A percentile compares a stretch with the other conserved stretches of the same genome.
Evolutionary conservation across 495 filamentous ascomycete species (phyloP).

Genomic region (Aspergillus diversus): DNA sequence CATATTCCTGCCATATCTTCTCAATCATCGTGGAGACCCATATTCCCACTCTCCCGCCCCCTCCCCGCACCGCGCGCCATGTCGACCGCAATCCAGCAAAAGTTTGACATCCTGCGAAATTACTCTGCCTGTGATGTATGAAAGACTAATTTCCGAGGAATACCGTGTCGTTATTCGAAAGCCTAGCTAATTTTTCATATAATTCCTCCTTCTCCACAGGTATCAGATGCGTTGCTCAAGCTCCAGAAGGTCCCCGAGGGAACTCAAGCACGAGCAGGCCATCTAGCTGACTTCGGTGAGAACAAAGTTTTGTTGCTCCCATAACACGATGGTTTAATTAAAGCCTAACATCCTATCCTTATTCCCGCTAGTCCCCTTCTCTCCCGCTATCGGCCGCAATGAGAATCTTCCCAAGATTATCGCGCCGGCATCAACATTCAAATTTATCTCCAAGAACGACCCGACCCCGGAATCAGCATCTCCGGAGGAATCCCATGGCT

Average conservation of each 20-base stretch:
- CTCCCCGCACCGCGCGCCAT: conserved; percentile 27
- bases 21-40: conserved; percentile 1
- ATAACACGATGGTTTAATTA: not conserved
- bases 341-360: not conserved
- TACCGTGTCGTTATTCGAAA: not conserved
- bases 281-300: conserved; percentile 63
- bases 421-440: conserved; percentile 65
- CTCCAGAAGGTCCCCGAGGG: conserved; percentile 53
- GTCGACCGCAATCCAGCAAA: conserved; percentile 37
- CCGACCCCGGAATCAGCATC: conserved; percentile 32
- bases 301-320: conserved; percentile 9
- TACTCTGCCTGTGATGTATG: conserved; percentile 55
- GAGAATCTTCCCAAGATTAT: conserved; percentile 45
- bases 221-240: conserved; percentile 66
- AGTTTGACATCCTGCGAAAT: conserved; percentile 40
- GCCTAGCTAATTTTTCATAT: not conserved
- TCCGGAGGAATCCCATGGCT: conserved; percentile 32
- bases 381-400: conserved; percentile 39
- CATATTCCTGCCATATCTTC: not conserved
- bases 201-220: conserved; percentile 30
- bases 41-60: not conserved
- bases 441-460: conserved; percentile 57
- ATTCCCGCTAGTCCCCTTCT: conserved; percentile 31
- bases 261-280: conserved; percentile 51
- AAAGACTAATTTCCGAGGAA: not conserved